Evolutionary conservation across 2,329 filamentous ascomycete genomes (phyloP).

Genomic region (Sporothrix pallida): DNA sequence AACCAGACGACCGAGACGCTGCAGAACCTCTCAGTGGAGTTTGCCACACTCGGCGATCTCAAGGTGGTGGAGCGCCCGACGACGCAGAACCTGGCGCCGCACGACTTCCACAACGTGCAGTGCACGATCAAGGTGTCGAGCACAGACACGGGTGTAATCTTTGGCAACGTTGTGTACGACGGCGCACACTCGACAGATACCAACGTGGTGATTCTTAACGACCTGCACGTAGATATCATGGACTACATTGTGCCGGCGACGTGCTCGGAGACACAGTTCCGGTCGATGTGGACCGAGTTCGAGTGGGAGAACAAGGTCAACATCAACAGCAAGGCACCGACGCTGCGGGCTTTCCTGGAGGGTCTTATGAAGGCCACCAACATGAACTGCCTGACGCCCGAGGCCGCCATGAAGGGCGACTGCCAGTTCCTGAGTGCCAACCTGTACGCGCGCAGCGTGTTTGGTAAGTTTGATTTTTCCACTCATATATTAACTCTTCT

Average conservation of each 20-base stretch:
- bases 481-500: background rate
- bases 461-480: constrained; percentile 71
- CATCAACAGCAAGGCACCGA: constrained; percentile 97
- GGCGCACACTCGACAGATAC: constrained; percentile 89
- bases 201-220: constrained; percentile 96
- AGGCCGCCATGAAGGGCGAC: constrained; percentile 94
- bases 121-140: constrained; percentile 94
- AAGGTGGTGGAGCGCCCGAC: constrained; percentile 97
- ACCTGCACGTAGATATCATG: constrained; percentile 99
- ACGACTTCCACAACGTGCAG: constrained; percentile 98
- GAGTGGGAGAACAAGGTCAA: constrained; percentile 99
- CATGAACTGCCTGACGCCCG: constrained; percentile 96
- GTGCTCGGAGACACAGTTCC: constrained; percentile 97
- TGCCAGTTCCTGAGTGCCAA: constrained; percentile 98
- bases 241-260: constrained; percentile 98
- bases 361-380: constrained; percentile 97
- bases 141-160: constrained; percentile 97
- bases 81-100: constrained; percentile 91
- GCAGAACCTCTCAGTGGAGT: constrained; percentile 96
- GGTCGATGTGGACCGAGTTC: constrained; percentile 99
- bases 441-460: constrained; percentile 93
- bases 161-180: constrained; percentile 98
- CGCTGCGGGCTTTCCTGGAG: constrained; percentile 86
- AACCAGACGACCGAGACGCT: constrained; percentile 97
- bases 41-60: constrained; percentile 95